Evolutionary conservation across 2,329 filamentous ascomycete genomes (phyloP), one percentile per base, ranked within the genome.

Genomic region (Aspergillus viridinutans): DNA sequence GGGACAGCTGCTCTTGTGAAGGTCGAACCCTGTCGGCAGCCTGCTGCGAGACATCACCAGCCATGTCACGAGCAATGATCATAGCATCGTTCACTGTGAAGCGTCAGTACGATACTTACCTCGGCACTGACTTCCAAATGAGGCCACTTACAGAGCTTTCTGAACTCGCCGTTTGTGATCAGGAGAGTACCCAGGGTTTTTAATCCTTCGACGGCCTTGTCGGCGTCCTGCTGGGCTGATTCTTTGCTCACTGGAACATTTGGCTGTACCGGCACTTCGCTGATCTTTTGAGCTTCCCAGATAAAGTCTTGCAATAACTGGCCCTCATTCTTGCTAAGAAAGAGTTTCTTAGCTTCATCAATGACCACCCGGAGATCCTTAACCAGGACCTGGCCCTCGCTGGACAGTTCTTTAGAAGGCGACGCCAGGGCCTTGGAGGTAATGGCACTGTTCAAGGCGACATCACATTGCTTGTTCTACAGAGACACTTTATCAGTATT

Each of bases 281-380:
- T 84, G 60, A 94, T 86, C 49, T 89, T 83, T 70, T 91, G 86
- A 0, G 92, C 92, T 72, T 96, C 90, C 89, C 90, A 99, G 76
- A 97, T 90, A 76, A 99, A 97, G 69, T 99, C 92, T 72, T 99
- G 94, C 21, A 99, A 79, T 57, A 97, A 78, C 69, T 99, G 92
- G 70, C 92, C 94, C 58, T 96, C 85, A 72, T 99, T 99, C 83
- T 97, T 99, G 77, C 88, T 89, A 26, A 99, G 81, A 8, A 97
- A 78, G 12, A 99, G 83, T 56, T 86, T 77, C 80, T 97, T 95
- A 57, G 93, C 89, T 72, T 94, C 85, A 67, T 89, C 85, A 49
- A 99, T 86, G 52, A 96, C 90, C 54, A 90, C 81, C 59, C 85
- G 86, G 56, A 94, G 77, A 65, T 97, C 93, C 45, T 80, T 78